Percentiles rank a stretch among this genome's conserved stretches.
Conservation (phyloP, 2,329 filamentous ascomycete species). For the Hypoxylon rubiginosum region DNA sequence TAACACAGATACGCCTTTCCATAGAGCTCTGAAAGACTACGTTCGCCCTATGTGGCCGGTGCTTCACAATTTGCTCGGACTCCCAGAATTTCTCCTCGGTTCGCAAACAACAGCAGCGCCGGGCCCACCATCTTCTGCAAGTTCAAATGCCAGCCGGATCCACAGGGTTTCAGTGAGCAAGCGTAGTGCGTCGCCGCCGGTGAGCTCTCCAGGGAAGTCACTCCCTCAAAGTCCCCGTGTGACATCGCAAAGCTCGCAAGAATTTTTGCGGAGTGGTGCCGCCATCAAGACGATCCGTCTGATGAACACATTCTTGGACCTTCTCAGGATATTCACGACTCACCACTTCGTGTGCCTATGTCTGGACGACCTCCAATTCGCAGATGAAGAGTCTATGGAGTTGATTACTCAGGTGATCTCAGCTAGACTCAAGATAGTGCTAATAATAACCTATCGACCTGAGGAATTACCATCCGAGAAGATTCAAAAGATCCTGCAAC, state of each 20-base stretch:
- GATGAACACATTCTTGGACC: conserved; percentile 89
- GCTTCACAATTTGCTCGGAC: conserved; percentile 71
- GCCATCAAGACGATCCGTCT: conserved; percentile 78
- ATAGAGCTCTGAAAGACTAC: conserved; percentile 72
- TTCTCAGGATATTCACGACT: conserved; percentile 82
- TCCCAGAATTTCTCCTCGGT: conserved; percentile 78
- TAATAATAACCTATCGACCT: conserved; percentile 82
- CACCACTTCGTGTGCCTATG: conserved; percentile 91
- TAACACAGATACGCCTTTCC: conserved; percentile 74
- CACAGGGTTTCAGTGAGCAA: conserved; percentile 55
- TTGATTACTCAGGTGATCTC: conserved; percentile 84
- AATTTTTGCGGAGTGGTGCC: conserved; percentile 70
- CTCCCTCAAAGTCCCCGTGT: conserved; percentile 55
- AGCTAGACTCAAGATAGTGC: conserved; percentile 82
- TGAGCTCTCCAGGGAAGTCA: conserved; percentile 56
- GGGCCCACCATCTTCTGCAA: conserved; percentile 55
- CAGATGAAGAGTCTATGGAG: conserved; percentile 88
- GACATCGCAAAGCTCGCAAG: conserved; percentile 67
- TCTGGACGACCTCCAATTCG: conserved; percentile 90
- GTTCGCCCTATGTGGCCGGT: conserved; percentile 74
- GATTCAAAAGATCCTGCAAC: conserved; percentile 67
- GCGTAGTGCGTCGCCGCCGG: conserved; percentile 66
- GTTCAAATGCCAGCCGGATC: conserved; percentile 49
- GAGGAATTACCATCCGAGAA: conserved; percentile 72
- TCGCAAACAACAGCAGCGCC: conserved; percentile 55